phyloP scores from a whole-genome alignment of 306 rosid species.

The Calophaca sinica region DNA sequence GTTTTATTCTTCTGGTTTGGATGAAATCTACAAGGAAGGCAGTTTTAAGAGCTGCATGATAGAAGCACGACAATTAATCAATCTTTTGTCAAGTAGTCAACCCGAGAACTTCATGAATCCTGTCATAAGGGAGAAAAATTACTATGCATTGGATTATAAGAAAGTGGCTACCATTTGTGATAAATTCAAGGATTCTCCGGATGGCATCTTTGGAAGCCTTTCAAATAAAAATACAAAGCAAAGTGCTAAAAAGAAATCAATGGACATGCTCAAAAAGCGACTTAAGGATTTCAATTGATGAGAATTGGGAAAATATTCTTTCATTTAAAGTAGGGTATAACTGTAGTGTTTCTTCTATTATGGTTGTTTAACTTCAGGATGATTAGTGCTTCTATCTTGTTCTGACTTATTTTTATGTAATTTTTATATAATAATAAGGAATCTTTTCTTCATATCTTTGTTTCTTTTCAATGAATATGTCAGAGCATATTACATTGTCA shows the following conservation, averaged over 20 bases:
- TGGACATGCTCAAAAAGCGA: slow-evolving; percentile 84
- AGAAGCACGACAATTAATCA: slow-evolving; percentile 82
- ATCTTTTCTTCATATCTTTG: neutral
- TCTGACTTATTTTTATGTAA: slow-evolving; percentile 3
- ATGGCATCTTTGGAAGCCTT: slow-evolving; percentile 89
- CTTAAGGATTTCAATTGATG: slow-evolving; percentile 85
- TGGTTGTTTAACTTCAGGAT: slow-evolving; percentile 34
- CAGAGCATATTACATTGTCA: neutral
- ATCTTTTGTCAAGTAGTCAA: slow-evolving; percentile 87
- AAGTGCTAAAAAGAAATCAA: slow-evolving; percentile 85
- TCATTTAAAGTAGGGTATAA: slow-evolving; percentile 50
- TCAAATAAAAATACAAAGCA: slow-evolving; percentile 76
- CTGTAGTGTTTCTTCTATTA: slow-evolving; percentile 9
- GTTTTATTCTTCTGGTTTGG: slow-evolving; percentile 73
- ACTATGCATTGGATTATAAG: slow-evolving; percentile 82
- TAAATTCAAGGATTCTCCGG: slow-evolving; percentile 84
- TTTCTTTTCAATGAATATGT: neutral
- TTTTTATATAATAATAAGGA: slow-evolving; percentile 26
- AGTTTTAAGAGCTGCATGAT: slow-evolving; percentile 65
- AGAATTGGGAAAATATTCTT: slow-evolving; percentile 31
- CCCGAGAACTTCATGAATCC: slow-evolving; percentile 99
- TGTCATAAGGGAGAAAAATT: slow-evolving; percentile 84
- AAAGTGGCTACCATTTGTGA: slow-evolving; percentile 81
- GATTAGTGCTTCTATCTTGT: slow-evolving; percentile 17
- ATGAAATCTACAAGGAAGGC: slow-evolving; percentile 64